Base-by-base conservation (phyloP, 306 rosid species). In the Rosa persica region DNA sequence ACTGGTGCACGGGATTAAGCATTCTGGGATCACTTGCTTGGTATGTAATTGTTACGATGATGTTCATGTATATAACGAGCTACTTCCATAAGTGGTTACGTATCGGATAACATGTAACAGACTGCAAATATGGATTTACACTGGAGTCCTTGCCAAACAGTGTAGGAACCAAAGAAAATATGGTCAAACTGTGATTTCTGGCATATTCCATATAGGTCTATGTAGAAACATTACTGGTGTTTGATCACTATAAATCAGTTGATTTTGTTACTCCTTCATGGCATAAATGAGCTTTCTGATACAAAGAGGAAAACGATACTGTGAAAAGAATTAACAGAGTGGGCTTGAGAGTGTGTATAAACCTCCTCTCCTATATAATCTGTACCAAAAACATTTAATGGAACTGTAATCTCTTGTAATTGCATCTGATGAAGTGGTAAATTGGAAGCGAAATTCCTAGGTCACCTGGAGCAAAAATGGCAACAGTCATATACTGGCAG, bases 281-380 rank as follows among this genome's bases (percentile, higher is more conserved):
- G 75, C 75, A 71, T 16, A 71, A 71, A 71, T 48, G 8, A 25
- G 19, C 15, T 27, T 70, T 47, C 1, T 71, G 58, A 17, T 48
- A 70, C 66, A 39, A 72, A n/a, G 48, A 30, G 34, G 34, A 30
- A 30, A 30, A 27, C n/a, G 67, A 66, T 38, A 12, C 12, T 72
- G 76, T 72, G 36, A 9, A 52, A 12, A 20, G 76, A 34, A 55
- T 12, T 34, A 70, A 73, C 39, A 54, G 25, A 73, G 51, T 55
- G 38, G 10, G 36, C 48, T 54, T 55, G 39, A 11, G 74, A 55
- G n/a, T 44, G 57, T 23, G 74, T 70, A 23, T 23, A 70, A 23
- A 58, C 57, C 78, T 57, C 43, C 42, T 74, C 54, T 58, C 42
- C 78, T 42, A 58, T 74, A 74, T 57, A 13, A 73, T 12, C 17